Evolutionary conservation across 2,329 filamentous ascomycete species (phyloP), one percentile per base, ranked within the genome.

Genomic region (Chrysoporthe deuterocubensis): DNA sequence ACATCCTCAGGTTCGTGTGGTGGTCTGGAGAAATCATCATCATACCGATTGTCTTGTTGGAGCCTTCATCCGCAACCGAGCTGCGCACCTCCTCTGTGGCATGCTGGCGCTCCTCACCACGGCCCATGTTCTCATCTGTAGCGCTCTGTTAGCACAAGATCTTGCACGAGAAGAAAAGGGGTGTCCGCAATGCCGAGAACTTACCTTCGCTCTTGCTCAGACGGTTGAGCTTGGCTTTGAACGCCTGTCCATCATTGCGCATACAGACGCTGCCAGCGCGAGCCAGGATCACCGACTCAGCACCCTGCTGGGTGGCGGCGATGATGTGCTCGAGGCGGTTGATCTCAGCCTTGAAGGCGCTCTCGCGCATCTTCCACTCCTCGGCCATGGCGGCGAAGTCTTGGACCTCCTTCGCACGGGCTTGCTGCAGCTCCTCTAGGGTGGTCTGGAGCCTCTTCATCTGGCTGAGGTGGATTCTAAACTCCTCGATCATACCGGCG

Each of bases 311-410:
- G 9, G 65, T 65, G n/a, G 44, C 61, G 7, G 62, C 60, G 34
- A 71, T 66, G 54, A 71, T 66, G 18, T 62, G 69, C 58, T 71
- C 67, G 43, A 71, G 64, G 42, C 69, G 67, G 11, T 62, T 64
- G 65, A 71, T 67, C 37, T 71, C 62, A 3, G 65, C 65, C 60
- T 70, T 70, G 65, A 61, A 66, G 21, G 32, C 50, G 34, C n/a
- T 42, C 66, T 71, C 65, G 42, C 68, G 61, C 32, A 52, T 40
- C 21, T 60, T 59, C 62, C 62, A 70, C 46, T 71, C 67, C n/a
- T 64, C 46, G 18, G 60, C 56, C 56, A 61, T 62, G 42, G 61
- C 42, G 21, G 43, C 40, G 42, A 69, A 65, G 18, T 67, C 67
- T 4, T 62, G 57, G 62, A 46, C 21, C 43, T 71, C 65, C 50